Conservation (phyloP, 495 filamentous ascomycete genomes). For the Neurospora pannonica region DNA sequence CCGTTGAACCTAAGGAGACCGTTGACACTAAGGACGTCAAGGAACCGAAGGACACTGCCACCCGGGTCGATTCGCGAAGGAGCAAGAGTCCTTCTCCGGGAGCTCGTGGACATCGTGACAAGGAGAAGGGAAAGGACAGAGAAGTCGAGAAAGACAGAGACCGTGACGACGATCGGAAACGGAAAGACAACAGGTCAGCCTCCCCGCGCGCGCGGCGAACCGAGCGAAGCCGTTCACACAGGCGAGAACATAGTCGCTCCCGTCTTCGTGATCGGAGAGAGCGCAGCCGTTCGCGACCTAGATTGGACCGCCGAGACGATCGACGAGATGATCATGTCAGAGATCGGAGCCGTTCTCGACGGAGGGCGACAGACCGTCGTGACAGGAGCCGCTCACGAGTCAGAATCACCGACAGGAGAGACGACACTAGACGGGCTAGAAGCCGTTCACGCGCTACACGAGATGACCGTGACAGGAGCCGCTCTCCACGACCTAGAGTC, state of each 20-base stretch:
- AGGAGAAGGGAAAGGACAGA: constrained; percentile 22
- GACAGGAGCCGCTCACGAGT: constrained; percentile 24
- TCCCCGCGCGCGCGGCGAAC: constrained; percentile 14
- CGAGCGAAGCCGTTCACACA: constrained; percentile 17
- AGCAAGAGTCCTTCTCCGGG: constrained; percentile 23
- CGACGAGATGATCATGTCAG: constrained; percentile 17
- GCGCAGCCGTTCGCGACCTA: constrained; percentile 28
- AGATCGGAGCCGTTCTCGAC: constrained; percentile 22
- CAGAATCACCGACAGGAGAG: constrained; percentile 16
- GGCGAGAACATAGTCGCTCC: constrained; percentile 15
- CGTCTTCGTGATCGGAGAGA: constrained; percentile 27
- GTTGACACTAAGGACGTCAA: constrained; percentile 19
- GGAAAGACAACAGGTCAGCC: constrained; percentile 13
- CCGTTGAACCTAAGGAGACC: constrained; percentile 11
- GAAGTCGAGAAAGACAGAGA: constrained; percentile 19
- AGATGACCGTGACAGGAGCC: constrained; percentile 17
- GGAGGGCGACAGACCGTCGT: constrained; percentile 14
- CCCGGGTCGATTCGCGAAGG: constrained; percentile 23
- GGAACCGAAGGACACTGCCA: constrained; percentile 12
- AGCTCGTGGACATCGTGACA: constrained; percentile 23
- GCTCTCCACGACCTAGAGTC: constrained; percentile 16
- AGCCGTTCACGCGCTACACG: constrained; percentile 24
- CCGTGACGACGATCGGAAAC: constrained; percentile 15
- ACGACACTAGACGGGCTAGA: constrained; percentile 22
- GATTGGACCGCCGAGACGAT: constrained; percentile 14